Percentiles rank a stretch among this genome's conserved stretches.
phyloP scores from a whole-genome alignment of 208 protist genomes.

The Trichomonas gallinae region DNA sequence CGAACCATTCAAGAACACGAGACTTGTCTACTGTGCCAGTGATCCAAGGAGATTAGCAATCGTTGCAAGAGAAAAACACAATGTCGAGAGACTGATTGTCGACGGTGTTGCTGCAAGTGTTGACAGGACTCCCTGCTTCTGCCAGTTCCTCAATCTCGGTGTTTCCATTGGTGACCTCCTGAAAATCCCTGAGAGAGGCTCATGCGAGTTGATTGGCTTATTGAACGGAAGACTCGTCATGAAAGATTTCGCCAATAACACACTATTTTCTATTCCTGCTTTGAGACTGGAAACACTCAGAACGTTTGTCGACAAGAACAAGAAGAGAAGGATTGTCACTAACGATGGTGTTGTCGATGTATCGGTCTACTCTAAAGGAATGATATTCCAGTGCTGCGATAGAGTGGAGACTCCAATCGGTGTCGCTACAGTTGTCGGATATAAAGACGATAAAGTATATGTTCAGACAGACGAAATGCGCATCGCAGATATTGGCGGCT shows the following conservation, averaged over 20 bases:
- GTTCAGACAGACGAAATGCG: slow-evolving; percentile 12
- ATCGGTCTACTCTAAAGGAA: neutral
- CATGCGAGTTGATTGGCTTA: neutral
- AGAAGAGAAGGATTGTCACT: neutral
- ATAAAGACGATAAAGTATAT: neutral
- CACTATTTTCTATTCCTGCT: neutral
- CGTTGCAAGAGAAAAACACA: neutral
- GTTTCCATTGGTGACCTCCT: neutral
- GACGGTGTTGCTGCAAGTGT: neutral
- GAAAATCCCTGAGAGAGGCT: neutral
- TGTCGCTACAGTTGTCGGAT: neutral
- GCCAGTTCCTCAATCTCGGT: neutral
- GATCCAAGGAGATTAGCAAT: neutral
- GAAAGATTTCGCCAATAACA: neutral
- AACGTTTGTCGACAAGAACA: neutral
- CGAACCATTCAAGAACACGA: neutral
- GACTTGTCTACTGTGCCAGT: neutral
- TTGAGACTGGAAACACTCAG: neutral
- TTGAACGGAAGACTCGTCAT: neutral
- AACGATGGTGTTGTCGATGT: neutral
- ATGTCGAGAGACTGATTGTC: neutral
- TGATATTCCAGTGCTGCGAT: neutral
- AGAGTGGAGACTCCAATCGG: neutral
- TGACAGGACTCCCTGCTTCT: neutral
- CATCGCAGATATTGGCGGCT: neutral